These are phyloP conservation scores for Torulaspora franciscae DNA, from an alignment of 805 yeast genomes.

Conservation along the genomic window DNA sequence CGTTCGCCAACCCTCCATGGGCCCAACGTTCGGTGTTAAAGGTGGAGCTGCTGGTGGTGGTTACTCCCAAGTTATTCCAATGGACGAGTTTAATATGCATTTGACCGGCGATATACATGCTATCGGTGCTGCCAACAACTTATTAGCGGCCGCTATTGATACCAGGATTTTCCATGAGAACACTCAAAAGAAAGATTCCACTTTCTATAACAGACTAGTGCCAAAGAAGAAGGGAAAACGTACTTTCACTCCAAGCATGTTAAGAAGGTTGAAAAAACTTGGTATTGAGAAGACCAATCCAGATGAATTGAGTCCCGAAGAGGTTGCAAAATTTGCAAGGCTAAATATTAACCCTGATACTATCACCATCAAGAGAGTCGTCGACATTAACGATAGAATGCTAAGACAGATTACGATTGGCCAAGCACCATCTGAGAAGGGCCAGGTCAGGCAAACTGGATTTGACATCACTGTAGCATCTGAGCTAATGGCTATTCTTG, in stretches of 20 bases:
- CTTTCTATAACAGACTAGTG: slow-evolving; percentile 78
- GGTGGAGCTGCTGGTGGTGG: slow-evolving; percentile 99
- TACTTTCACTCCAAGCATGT: slow-evolving; percentile 72
- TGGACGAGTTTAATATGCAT: slow-evolving; percentile 98
- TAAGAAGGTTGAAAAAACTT: slow-evolving; percentile 66
- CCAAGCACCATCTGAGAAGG: slow-evolving; percentile 90
- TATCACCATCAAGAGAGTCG: slow-evolving; percentile 88
- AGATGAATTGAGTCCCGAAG: slow-evolving; percentile 71
- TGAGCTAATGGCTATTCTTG: slow-evolving; percentile 93
- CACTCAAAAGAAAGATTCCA: slow-evolving; percentile 72
- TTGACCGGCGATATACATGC: slow-evolving; percentile 98
- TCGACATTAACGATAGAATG: slow-evolving; percentile 90
- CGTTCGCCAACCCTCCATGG: slow-evolving; percentile 97
- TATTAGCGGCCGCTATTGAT: slow-evolving; percentile 94
- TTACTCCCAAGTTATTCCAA: slow-evolving; percentile 94
- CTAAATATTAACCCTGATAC: slow-evolving; percentile 86
- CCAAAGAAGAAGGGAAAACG: slow-evolving; percentile 81
- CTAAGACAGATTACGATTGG: slow-evolving; percentile 87
- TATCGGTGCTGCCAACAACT: slow-evolving; percentile 86
- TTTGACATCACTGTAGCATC: slow-evolving; percentile 96
- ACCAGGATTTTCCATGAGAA: slow-evolving; percentile 94
- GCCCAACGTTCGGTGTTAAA: slow-evolving; percentile 97
- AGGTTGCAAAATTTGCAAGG: slow-evolving; percentile 68
- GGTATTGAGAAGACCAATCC: slow-evolving; percentile 83
- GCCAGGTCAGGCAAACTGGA: slow-evolving; percentile 78